Base-by-base conservation (phyloP, 108 stramenopile genomes). In the Cylindrotheca closterium region DNA sequence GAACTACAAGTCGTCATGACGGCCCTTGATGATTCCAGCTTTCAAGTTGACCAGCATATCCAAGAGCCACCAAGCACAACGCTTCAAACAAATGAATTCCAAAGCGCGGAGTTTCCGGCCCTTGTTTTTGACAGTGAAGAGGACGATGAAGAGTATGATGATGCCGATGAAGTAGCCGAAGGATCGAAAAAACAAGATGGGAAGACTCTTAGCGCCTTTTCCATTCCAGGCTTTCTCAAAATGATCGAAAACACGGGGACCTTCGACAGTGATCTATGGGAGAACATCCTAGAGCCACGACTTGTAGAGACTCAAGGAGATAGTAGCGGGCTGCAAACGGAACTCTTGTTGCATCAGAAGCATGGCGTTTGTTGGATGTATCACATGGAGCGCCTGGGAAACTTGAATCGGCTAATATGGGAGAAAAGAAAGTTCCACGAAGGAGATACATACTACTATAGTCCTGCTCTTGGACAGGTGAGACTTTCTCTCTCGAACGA, bases 311-410 rank as follows among this genome's bases (percentile, higher is more conserved):
- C n/a, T n/a, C n/a, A n/a, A n/a, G n/a, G n/a, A n/a, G n/a, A n/a
- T n/a, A n/a, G n/a, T n/a, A 24, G 27, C 8, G 7, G 21, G 51
- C 45, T 66, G 3, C 42, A 47, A 26, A 37, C 87, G 8, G 49
- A 73, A 18, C 64, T 93, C 48, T 60, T 86, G 64, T 63, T 77
- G 15, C 90, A 89, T 71, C 92, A 94, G 65, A 57, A 68, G 15
- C 80, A 84, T 51, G 86, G 74, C 31, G 24, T 87, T 21, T 86
- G 76, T 54, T 94, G 89, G 89, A 94, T 94, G 92, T 63, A 71
- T 27, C 74, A 86, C 51, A 79, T 76, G 80, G 88, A 89, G 47
- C 54, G 51, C 66, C 76, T 63, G 49, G 67, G 47, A 18, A 42
- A 57, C 37, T 54, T 93, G 8, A 93, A 93, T 51, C 82, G 79